Percentiles rank a stretch among this genome's conserved stretches.
phyloP scores from a whole-genome alignment of 1,284 basidiomycete species.

The Takashimella tepidaria region DNA sequence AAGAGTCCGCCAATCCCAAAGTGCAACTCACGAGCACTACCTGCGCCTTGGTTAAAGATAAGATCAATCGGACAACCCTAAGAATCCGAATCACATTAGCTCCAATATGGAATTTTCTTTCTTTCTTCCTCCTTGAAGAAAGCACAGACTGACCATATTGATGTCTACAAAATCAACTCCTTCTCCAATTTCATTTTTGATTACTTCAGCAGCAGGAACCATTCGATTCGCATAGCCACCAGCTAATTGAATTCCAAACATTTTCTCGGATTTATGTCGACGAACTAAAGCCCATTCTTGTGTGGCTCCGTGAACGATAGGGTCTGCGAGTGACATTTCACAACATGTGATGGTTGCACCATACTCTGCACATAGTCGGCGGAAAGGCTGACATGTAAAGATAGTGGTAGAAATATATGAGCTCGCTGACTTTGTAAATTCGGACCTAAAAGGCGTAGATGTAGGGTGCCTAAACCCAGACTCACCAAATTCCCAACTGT shows the following conservation, averaged over 20 bases:
- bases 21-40: conserved; percentile 61
- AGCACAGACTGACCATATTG: conserved; percentile 53
- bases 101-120: too few species aligned
- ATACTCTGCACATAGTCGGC: conserved; percentile 75
- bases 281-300: conserved; percentile 89
- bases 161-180: conserved; percentile 87
- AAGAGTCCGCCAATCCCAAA: conserved; percentile 2
- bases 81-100: too few species aligned
- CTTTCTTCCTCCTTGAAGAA: background rate
- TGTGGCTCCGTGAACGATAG: conserved; percentile 72
- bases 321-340: conserved; percentile 80
- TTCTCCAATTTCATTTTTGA: conserved; percentile 61
- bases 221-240: conserved; percentile 49
- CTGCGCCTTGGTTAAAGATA: conserved; percentile 86
- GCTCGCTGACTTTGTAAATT: too few species aligned
- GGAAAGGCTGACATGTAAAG: conserved; percentile 65
- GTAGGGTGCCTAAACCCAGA: too few species aligned
- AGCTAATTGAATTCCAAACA: conserved; percentile 80
- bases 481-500: conserved; percentile 89
- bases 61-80: conserved; percentile 97
- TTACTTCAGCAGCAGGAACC: conserved; percentile 75
- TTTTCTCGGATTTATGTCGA: conserved; percentile 77
- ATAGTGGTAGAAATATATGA: conserved; percentile 10
- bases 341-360: conserved; percentile 94
- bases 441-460: too few species aligned